These are phyloP conservation scores for Erythrophleum fordii DNA, from an alignment of 306 rosid species.

Conservation along the genomic window DNA sequence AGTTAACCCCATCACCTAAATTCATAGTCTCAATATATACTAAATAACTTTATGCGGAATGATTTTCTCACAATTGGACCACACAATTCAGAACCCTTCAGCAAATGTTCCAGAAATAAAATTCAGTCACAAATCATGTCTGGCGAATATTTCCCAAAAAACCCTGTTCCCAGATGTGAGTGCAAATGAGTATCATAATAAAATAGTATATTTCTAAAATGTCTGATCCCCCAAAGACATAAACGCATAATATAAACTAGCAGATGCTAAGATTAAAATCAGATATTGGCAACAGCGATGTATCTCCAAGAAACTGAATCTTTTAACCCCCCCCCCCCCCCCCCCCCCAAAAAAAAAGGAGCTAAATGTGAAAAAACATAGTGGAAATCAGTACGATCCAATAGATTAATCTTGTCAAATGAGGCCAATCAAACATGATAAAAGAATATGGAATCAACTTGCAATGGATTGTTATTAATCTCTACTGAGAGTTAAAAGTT, in stretches of 20 bases:
- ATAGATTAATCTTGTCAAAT: neutral
- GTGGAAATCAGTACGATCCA: neutral
- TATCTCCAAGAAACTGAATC: no score
- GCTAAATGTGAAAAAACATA: neutral
- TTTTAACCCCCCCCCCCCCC: neutral
- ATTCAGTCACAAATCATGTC: neutral
- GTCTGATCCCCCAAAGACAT: neutral
- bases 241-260: no score
- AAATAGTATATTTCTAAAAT: neutral
- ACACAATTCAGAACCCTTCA: neutral
- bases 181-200: neutral
- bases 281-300: no score
- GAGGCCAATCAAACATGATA: neutral
- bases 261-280: neutral
- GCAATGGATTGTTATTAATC: constrained; percentile 37
- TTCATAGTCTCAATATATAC: no score
- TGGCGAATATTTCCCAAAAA: no score
- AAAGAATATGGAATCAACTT: constrained; percentile 26
- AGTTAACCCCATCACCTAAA: neutral
- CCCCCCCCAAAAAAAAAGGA: no score
- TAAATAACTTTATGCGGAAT: neutral
- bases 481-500: constrained; percentile 27
- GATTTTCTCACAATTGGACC: neutral
- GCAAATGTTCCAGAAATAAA: neutral
- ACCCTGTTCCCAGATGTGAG: neutral